Base-by-base conservation (phyloP, 208 protist genomes). In the Eutreptiella sp. region DNA sequence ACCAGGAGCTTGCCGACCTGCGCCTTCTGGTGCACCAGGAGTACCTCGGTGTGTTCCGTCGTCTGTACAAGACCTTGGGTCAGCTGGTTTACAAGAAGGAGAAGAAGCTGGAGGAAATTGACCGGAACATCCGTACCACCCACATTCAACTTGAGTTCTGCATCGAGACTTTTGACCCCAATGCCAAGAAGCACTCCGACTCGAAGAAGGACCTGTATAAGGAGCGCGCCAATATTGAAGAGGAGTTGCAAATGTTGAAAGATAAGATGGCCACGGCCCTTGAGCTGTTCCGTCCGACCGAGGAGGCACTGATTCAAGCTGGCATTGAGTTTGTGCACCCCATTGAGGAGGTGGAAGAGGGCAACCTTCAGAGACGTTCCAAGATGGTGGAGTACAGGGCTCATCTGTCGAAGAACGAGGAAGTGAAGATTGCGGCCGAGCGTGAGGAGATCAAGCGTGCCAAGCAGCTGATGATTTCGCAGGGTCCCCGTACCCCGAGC, bases 401-500 rank as follows among this genome's bases (percentile, higher is more conserved):
- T 5, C 76, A 83, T 66, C 62, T 86, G 33, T 58, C 80, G 38
- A 86, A 83, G 66, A 75, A 80, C 57, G 76, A 84, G 52, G 81
- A 87, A 72, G 78, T 87, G 53, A 78, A 78, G 71, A 78, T 83
- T 53, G 81, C 79, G 19, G 79, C 81, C 3, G 77, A 86, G 73
- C 72, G 75, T 61, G 77, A 83, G 77, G 79, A 82, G 64, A 68
- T 85, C 46, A 83, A 85, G 69, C 66, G 77, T 33, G 75, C 72
- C 21, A 72, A 71, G 9, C n/a, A n/a, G n/a, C n/a, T n/a, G n/a
- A n/a, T n/a, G n/a, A n/a, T n/a, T n/a, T n/a, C n/a, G n/a, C n/a
- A n/a, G n/a, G n/a, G n/a, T n/a, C n/a, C n/a, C n/a, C n/a, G n/a
- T n/a, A n/a, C n/a, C n/a, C n/a, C n/a, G n/a, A n/a, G n/a, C n/a